Evolutionary conservation across 75 land plant genomes (phyloP), one percentile per base, ranked within the genome.

Genomic region (Cupressus sempervirens): DNA sequence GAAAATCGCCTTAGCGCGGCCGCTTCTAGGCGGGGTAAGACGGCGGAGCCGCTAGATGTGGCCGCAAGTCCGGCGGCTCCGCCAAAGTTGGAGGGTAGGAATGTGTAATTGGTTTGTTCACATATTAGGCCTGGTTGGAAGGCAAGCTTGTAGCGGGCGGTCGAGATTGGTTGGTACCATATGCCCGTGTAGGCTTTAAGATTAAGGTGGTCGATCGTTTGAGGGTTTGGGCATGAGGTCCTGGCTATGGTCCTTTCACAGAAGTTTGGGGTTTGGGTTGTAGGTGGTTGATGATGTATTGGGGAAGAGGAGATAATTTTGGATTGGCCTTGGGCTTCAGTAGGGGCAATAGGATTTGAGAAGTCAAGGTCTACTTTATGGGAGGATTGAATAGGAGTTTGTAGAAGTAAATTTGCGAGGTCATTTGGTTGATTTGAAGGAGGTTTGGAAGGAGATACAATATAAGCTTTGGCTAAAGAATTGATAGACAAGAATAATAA

Each of bases 91-190:
- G 76, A 36, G 67, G 53, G 14, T 29, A 73, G 36, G 20, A 84
- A 53, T 26, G 56, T 84, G 82, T 84, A 84, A 77, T 68, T 83
- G 72, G 87, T 43, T n/a, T 54, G 87, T 7, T 50, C 73, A 53
- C 87, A 86, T 29, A 84, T 77, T 41, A 70, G 53, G 26, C 87
- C 85, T 6, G 48, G 32, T 68, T 86, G 86, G 46, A 29, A 43
- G 26, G 53, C 3, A 26, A 86, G 86, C 65, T 86, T 86, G 85
- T 43, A 62, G 76, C 85, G 76, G 46, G 87, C 85, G 23, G 85
- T 86, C 30, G 76, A 40, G 26, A 75, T 79, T 1, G 73, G 29
- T 46, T 86, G 86, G 52, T 86, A 86, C 65, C 82, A 86, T 10
- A 76, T 53, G 18, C 87, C 87, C 52, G 34, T n/a, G 74, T 80